phyloP scores from a whole-genome alignment of 169 alveolate genomes.

The Plasmodium fragile region DNA sequence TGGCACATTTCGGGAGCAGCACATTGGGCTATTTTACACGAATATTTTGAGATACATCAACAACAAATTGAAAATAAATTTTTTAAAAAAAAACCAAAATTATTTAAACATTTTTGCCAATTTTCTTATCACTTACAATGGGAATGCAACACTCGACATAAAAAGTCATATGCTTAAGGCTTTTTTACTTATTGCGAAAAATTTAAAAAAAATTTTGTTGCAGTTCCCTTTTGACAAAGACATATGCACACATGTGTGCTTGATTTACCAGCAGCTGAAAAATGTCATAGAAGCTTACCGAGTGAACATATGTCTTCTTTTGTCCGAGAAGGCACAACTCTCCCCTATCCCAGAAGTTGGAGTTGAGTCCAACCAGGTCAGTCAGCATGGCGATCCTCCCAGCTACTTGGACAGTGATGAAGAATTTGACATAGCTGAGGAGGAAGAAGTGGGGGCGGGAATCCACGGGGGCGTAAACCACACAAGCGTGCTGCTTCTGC shows the following conservation, averaged over 20 bases:
- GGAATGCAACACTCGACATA: conserved; percentile 51
- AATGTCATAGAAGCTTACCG: conserved; percentile 55
- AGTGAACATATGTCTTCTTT: background rate
- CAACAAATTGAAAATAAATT: conserved; percentile 45
- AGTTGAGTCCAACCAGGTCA: background rate
- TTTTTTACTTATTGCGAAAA: conserved; percentile 50
- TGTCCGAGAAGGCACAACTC: background rate
- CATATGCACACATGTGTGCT: conserved; percentile 77
- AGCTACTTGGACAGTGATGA: background rate
- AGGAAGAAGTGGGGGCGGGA: background rate
- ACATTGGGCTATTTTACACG: conserved; percentile 19
- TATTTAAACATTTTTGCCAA: conserved; percentile 75
- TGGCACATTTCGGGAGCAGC: conserved; percentile 30
- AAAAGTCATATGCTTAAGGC: conserved; percentile 30
- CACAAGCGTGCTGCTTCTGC: background rate
- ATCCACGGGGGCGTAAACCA: background rate
- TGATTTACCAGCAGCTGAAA: conserved; percentile 57
- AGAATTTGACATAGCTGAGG: background rate
- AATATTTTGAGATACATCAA: conserved; percentile 53
- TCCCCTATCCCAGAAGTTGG: background rate
- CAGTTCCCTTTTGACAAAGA: conserved; percentile 77
- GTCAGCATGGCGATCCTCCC: background rate
- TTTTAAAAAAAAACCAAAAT: conserved; percentile 75
- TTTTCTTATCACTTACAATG: conserved; percentile 50
- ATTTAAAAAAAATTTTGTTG: conserved; percentile 68